Evolutionary conservation across 2,329 filamentous ascomycete species (phyloP).

Genomic region (Calonectria honghensis): DNA sequence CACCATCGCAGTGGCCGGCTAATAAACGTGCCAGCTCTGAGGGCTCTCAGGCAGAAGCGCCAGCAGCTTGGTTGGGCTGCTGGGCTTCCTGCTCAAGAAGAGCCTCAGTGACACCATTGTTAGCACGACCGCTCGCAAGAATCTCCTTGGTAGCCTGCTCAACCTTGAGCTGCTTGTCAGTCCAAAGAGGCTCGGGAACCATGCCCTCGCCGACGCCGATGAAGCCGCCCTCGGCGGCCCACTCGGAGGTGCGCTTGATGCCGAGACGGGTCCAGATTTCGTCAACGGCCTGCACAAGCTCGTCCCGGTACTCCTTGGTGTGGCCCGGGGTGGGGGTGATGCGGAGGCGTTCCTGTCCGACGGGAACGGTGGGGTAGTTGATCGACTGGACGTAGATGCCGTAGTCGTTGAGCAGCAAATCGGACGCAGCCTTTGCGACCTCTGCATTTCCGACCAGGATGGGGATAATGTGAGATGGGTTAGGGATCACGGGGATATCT

Average conservation of each 20-base stretch:
- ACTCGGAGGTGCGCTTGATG: conserved; percentile 95
- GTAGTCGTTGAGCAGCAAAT: conserved; percentile 92
- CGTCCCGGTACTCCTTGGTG: conserved; percentile 86
- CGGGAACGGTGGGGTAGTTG: conserved; percentile 98
- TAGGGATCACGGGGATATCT: conserved; percentile 97
- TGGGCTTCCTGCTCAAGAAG: conserved; percentile 74
- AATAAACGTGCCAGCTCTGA: background rate
- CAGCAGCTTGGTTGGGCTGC: conserved; percentile 55
- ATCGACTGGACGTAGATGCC: conserved; percentile 98
- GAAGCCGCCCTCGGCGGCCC: conserved; percentile 93
- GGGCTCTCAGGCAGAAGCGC: conserved; percentile 53
- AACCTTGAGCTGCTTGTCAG: conserved; percentile 89
- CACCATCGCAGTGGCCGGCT: conserved; percentile 29
- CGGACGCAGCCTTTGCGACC: conserved; percentile 92
- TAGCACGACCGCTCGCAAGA: conserved; percentile 64
- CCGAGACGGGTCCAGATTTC: conserved; percentile 91
- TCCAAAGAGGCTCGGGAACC: conserved; percentile 87
- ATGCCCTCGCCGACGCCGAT: conserved; percentile 90
- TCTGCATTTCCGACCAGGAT: conserved; percentile 96
- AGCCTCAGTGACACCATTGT: conserved; percentile 72
- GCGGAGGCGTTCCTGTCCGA: conserved; percentile 96
- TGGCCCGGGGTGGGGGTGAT: conserved; percentile 98
- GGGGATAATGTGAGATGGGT: conserved; percentile 97
- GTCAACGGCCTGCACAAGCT: conserved; percentile 89
- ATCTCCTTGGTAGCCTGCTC: conserved; percentile 79